Percentiles rank a stretch among this genome's conserved stretches.
phyloP scores from a whole-genome alignment of 495 filamentous ascomycete genomes.

The Xylaria castorea region DNA sequence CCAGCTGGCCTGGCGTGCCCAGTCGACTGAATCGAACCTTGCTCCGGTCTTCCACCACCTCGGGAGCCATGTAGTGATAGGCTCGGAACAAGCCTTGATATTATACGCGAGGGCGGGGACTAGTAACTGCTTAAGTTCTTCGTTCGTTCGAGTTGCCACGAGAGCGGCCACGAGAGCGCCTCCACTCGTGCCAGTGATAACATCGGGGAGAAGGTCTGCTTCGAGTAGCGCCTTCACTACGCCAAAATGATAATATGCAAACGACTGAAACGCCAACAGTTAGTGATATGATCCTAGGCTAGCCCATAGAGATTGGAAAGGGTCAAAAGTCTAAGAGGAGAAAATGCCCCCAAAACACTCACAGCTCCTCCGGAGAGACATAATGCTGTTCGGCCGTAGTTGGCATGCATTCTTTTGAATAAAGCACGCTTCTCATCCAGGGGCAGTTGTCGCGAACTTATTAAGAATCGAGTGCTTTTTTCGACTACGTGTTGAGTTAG shows the following conservation, averaged over 20 bases:
- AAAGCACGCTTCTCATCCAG: slow-evolving; percentile 78
- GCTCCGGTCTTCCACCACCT: slow-evolving; percentile 94
- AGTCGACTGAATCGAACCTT: slow-evolving; percentile 89
- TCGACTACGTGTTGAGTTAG: slow-evolving; percentile 52
- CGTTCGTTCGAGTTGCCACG: slow-evolving; percentile 87
- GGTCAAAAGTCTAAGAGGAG: not conserved
- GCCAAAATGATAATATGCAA: slow-evolving; percentile 97
- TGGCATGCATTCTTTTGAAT: slow-evolving; percentile 87
- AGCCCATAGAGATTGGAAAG: not conserved
- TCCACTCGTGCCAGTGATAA: slow-evolving; percentile 95
- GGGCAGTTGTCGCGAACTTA: slow-evolving; percentile 68
- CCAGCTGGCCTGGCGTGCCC: slow-evolving; percentile 87
- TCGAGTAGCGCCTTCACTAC: slow-evolving; percentile 91
- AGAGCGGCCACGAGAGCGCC: slow-evolving; percentile 91
- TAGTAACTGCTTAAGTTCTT: slow-evolving; percentile 83
- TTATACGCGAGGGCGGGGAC: slow-evolving; percentile 83
- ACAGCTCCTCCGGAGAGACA: slow-evolving; percentile 94
- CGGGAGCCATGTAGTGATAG: slow-evolving; percentile 72
- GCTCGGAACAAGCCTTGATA: slow-evolving; percentile 85
- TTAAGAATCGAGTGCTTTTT: slow-evolving; percentile 69
- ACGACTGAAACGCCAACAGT: slow-evolving; percentile 42
- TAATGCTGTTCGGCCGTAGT: slow-evolving; percentile 90
- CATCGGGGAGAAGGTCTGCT: slow-evolving; percentile 82
- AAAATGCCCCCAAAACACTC: not conserved
- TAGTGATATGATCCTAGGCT: not conserved